Conservation (phyloP, 257 asterid species). For the Haberlea rhodopensis region DNA sequence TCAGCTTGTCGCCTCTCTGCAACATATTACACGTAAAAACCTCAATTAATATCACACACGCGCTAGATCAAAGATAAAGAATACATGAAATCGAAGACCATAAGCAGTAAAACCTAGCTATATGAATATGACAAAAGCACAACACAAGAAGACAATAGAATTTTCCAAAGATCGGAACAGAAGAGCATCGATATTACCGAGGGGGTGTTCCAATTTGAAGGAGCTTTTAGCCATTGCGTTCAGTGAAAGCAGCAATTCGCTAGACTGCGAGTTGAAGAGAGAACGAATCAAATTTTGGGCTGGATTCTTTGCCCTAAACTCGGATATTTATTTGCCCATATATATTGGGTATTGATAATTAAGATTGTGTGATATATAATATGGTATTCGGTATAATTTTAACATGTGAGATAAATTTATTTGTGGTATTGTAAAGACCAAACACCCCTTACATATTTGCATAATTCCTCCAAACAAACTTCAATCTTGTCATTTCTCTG, state of each 20-base stretch:
- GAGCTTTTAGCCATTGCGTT: slow-evolving; percentile 62
- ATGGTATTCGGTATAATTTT: too few species aligned
- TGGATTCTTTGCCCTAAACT: not conserved
- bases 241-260: slow-evolving; percentile 22
- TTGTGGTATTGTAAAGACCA: too few species aligned
- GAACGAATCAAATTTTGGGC: not conserved
- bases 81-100: not conserved
- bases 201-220: slow-evolving; percentile 74
- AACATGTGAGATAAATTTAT: too few species aligned
- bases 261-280: slow-evolving; percentile 10
- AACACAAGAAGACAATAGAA: not conserved
- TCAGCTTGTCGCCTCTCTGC: slow-evolving; percentile 95
- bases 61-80: slow-evolving; percentile 25
- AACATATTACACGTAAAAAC: slow-evolving; percentile 18
- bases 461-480: too few species aligned
- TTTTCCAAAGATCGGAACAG: slow-evolving; percentile 19
- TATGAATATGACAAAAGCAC: not conserved
- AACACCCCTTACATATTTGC: too few species aligned
- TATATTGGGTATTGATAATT: too few species aligned
- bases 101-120: not conserved
- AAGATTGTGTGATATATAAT: too few species aligned
- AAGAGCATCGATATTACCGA: slow-evolving; percentile 38
- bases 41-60: not conserved
- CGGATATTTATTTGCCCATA: not conserved
- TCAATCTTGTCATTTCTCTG: too few species aligned